Conservation (phyloP, 495 filamentous ascomycete species). For the Penicillium crystallinum region DNA sequence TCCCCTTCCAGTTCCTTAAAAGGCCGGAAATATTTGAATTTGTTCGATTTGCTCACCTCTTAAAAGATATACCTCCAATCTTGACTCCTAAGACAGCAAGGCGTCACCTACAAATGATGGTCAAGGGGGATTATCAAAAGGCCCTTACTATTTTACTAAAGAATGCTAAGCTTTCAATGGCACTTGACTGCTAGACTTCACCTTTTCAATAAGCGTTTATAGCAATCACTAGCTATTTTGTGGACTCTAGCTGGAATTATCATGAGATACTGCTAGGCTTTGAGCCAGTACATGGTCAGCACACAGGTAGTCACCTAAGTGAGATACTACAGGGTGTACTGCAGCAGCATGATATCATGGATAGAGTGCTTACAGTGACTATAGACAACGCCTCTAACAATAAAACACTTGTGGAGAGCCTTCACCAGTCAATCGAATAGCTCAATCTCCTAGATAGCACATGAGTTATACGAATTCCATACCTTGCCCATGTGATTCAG, state of each 20-base stretch:
- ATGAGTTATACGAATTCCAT: neutral
- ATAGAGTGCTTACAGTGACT: neutral
- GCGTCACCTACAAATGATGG: too few relatives aligned
- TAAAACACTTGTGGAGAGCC: neutral
- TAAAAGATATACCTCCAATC: too few relatives aligned
- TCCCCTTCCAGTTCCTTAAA: too few relatives aligned
- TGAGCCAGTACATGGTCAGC: neutral
- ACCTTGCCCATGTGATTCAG: neutral
- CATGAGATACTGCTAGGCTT: neutral
- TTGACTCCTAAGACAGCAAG: too few relatives aligned
- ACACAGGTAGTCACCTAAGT: neutral
- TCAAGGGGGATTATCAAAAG: too few relatives aligned
- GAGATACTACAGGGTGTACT: neutral
- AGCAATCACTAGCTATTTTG: neutral
- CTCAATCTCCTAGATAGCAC: too few relatives aligned
- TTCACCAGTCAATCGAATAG: neutral
- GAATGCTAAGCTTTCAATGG: neutral
- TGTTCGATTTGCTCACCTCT: too few relatives aligned
- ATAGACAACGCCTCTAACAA: neutral
- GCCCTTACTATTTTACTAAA: too few relatives aligned
- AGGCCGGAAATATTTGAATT: too few relatives aligned
- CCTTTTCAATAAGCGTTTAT: neutral
- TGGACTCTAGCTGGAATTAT: neutral
- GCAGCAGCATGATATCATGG: neutral
- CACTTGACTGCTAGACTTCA: neutral